phyloP scores from a whole-genome alignment of 1,284 basidiomycete genomes.

The Schizophyllum amplum region DNA sequence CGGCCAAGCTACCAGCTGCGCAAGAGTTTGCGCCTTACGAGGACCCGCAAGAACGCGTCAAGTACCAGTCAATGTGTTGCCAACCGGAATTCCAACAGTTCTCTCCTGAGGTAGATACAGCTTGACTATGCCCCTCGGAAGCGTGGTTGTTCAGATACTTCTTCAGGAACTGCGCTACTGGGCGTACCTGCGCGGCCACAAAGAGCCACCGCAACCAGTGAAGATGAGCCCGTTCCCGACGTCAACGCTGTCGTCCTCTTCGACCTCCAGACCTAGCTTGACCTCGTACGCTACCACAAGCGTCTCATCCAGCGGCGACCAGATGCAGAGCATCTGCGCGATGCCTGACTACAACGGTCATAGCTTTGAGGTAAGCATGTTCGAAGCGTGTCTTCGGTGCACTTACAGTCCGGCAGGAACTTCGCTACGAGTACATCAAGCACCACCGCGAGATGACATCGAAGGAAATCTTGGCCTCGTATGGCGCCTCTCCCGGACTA shows the following conservation, averaged over 20 bases:
- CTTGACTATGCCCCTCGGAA: background rate
- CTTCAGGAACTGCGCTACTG: conserved; percentile 11
- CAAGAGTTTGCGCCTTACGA: conserved; percentile 4
- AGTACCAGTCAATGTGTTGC: background rate
- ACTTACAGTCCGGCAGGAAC: conserved; percentile 6
- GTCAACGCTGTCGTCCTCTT: background rate
- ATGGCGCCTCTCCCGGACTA: background rate
- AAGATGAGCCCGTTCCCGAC: conserved; percentile 3
- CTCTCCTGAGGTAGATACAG: background rate
- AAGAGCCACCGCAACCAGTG: conserved; percentile 6
- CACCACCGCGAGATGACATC: conserved; percentile 11
- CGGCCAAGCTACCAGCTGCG: conserved; percentile 6
- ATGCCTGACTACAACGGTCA: conserved; percentile 9
- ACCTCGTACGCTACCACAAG: background rate
- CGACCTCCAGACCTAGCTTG: background rate
- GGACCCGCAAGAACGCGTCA: background rate
- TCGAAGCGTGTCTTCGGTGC: too few relatives aligned
- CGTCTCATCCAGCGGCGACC: conserved; percentile 1
- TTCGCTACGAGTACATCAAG: conserved; percentile 11
- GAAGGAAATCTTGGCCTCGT: conserved; percentile 8
- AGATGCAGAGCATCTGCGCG: conserved; percentile 4
- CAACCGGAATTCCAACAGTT: background rate
- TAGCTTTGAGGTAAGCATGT: conserved; percentile 11
- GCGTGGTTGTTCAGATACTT: background rate
- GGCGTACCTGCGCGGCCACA: conserved; percentile 10